These are phyloP conservation scores for Raphanus sativus DNA, from an alignment of 345 rosid species.

Conservation along the genomic window DNA sequence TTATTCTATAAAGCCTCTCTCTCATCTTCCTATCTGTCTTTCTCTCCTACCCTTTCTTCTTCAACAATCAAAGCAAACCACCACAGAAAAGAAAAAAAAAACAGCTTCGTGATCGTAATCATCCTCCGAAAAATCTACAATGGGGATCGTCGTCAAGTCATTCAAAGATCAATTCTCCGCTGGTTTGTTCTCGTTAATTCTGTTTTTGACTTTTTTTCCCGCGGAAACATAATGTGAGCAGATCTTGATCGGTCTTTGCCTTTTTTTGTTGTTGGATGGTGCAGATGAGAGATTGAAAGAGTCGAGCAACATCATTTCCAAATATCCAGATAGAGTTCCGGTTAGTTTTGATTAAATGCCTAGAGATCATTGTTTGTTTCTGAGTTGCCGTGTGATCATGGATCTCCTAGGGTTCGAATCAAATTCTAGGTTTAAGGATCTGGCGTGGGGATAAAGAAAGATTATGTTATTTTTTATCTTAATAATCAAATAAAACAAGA, in stretches of 20 bases:
- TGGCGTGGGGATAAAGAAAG: not conserved
- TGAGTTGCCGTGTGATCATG: slow-evolving; percentile 21
- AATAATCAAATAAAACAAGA: not conserved
- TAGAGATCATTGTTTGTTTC: not conserved
- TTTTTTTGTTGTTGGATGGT: not conserved
- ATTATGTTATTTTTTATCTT: not conserved
- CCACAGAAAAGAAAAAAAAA: not conserved
- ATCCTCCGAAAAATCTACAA: not conserved
- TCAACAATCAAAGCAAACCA: slow-evolving; percentile 25
- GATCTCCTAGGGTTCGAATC: slow-evolving; percentile 1
- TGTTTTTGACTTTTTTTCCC: not conserved
- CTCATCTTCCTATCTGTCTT: not conserved
- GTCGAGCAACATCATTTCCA: slow-evolving; percentile 49
- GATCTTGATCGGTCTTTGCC: not conserved
- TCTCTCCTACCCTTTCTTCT: slow-evolving; percentile 26
- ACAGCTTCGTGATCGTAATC: slow-evolving; percentile 1
- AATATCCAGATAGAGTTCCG: slow-evolving; percentile 72
- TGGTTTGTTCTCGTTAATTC: slow-evolving; percentile 14
- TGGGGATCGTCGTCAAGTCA: slow-evolving; percentile 40
- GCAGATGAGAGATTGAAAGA: slow-evolving; percentile 62
- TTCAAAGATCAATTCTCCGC: slow-evolving; percentile 39
- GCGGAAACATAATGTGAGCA: not conserved
- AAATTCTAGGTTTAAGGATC: not conserved
- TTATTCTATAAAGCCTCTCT: slow-evolving; percentile 9
- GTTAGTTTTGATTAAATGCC: slow-evolving; percentile 36